phyloP scores from a whole-genome alignment of 306 rosid species.

The Mimosa bimucronata region DNA sequence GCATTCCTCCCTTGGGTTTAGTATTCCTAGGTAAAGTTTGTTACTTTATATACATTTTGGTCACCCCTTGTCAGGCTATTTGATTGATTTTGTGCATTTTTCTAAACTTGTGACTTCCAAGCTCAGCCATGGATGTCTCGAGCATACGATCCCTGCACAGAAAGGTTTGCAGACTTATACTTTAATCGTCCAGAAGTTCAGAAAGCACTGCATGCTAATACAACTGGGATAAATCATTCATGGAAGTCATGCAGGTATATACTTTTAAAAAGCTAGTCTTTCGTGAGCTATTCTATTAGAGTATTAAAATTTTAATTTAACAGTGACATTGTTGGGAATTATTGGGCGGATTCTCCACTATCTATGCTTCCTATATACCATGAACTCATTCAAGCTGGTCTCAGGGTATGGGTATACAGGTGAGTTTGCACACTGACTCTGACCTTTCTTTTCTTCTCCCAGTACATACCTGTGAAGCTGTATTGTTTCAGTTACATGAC shows the following conservation, averaged over 20 bases:
- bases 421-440: slow-evolving; percentile 25
- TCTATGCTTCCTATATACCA: slow-evolving; percentile 91
- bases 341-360: slow-evolving; percentile 90
- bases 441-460: slow-evolving; percentile 22
- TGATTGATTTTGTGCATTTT: not conserved
- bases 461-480: slow-evolving; percentile 9
- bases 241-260: slow-evolving; percentile 91
- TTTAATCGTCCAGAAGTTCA: slow-evolving; percentile 94
- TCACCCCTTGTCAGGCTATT: slow-evolving; percentile 8
- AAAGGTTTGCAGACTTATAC: slow-evolving; percentile 75
- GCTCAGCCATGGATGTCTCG: slow-evolving; percentile 95
- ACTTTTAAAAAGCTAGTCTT: slow-evolving; percentile 2
- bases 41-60: slow-evolving; percentile 7
- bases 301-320: slow-evolving; percentile 27
- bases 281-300: slow-evolving; percentile 4
- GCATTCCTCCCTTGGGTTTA: not conserved
- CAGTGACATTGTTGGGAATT: slow-evolving; percentile 80
- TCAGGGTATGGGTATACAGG: slow-evolving; percentile 93
- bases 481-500: slow-evolving; percentile 8
- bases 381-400: slow-evolving; percentile 76
- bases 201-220: slow-evolving; percentile 89
- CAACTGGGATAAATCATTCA: slow-evolving; percentile 67
- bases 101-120: slow-evolving; percentile 35
- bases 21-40: not conserved
- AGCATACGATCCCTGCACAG: slow-evolving; percentile 95